phyloP scores from a whole-genome alignment of 768 basidiomycete species.

The Porphyrellus cyaneotinctus region DNA sequence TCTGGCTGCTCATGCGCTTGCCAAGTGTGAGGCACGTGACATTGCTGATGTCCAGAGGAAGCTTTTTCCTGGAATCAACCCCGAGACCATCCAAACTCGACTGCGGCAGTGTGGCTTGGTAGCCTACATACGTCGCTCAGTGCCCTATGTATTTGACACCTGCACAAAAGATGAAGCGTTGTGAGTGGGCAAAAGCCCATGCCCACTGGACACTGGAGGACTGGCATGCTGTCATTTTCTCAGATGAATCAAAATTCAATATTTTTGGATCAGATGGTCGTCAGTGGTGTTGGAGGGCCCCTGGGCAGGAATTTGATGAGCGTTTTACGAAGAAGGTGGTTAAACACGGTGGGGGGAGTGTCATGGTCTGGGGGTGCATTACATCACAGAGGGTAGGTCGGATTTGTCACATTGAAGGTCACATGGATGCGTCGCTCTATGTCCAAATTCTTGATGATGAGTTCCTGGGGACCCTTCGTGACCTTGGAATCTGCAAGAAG shows the following conservation, averaged over 20 bases:
- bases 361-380: slow-evolving; percentile 38
- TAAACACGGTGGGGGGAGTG: slow-evolving; percentile 35
- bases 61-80: no score
- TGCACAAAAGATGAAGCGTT: slow-evolving; percentile 14
- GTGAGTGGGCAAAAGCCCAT: slow-evolving; percentile 22
- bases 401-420: slow-evolving; percentile 32
- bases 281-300: no score
- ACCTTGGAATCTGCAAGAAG: slow-evolving; percentile 17
- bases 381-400: slow-evolving; percentile 25
- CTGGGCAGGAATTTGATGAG: slow-evolving; percentile 1
- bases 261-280: slow-evolving; percentile 5
- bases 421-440: slow-evolving; percentile 27
- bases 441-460: slow-evolving; percentile 28
- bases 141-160: slow-evolving; percentile 22
- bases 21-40: neutral
- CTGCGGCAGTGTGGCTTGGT: neutral
- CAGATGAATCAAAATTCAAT: slow-evolving; percentile 10
- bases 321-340: slow-evolving; percentile 24
- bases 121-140: slow-evolving; percentile 1
- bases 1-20: neutral
- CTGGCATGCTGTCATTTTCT: slow-evolving; percentile 23
- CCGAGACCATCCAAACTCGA: neutral
- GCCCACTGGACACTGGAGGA: slow-evolving; percentile 6
- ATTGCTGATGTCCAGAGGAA: neutral
- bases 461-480: slow-evolving; percentile 24